phyloP scores from a whole-genome alignment of 1,139 yeast genomes.

The Candida pseudoviswanathii region DNA sequence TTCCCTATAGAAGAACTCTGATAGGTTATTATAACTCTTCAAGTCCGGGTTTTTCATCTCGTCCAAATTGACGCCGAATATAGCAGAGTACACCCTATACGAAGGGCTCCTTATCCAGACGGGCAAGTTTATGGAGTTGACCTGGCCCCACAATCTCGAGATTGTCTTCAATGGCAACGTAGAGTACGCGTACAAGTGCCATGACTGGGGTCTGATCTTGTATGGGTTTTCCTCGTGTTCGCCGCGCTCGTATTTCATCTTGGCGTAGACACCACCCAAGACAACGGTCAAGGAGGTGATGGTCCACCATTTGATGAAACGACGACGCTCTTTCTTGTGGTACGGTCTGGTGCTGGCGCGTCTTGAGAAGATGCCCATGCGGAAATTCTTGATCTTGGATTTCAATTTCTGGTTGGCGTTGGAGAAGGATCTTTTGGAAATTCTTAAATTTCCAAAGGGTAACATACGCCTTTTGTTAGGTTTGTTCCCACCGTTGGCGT shows the following conservation, averaged over 20 bases:
- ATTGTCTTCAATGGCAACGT: conserved; percentile 90
- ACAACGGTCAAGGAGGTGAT: conserved; percentile 65
- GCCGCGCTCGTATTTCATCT: conserved; percentile 45
- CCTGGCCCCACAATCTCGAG: conserved; percentile 92
- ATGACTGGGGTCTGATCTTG: conserved; percentile 66
- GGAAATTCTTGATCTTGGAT: conserved; percentile 39
- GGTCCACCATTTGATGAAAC: conserved; percentile 69
- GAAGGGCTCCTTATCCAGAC: conserved; percentile 87
- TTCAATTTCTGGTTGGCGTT: conserved; percentile 41
- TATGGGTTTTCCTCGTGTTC: conserved; percentile 40
- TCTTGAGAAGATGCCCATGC: conserved; percentile 47
- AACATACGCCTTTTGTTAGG: conserved; percentile 4
- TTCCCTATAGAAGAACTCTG: conserved; percentile 89
- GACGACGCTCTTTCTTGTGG: conserved; percentile 43
- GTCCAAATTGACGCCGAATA: conserved; percentile 86
- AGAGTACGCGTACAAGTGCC: conserved; percentile 88
- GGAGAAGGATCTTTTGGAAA: conserved; percentile 39
- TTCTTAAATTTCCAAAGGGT: conserved; percentile 12
- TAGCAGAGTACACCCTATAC: conserved; percentile 69
- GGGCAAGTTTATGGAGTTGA: conserved; percentile 83
- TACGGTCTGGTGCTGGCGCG: conserved; percentile 33
- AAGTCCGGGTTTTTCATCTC: conserved; percentile 89
- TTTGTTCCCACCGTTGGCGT: conserved; percentile 13
- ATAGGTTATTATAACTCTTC: conserved; percentile 70
- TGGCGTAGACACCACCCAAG: conserved; percentile 65